Evolutionary conservation across 139 green algal species (phyloP), one percentile per base, ranked within the genome.

Genomic region (Chlamydomonas urium): DNA sequence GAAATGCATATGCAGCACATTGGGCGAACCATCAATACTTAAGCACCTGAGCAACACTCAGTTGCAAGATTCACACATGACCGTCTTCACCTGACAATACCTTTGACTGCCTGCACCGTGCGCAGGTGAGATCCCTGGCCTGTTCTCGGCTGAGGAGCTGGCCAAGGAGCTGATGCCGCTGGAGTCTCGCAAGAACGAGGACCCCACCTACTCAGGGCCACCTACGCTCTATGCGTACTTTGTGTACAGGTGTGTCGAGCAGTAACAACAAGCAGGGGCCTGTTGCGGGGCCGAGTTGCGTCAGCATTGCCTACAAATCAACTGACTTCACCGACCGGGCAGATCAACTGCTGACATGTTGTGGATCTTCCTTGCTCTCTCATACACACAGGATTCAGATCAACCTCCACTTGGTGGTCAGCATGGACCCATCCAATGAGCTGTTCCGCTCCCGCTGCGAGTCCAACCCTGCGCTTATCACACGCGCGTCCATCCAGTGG

Each of bases 131-230:
- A 78, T 94, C 29, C 86, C 86, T 35, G 90, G 90, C 2, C 82
- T 94, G 34, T 92, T 92, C 73, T 79, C 75, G 1, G 69, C 79
- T n/a, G 89, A 93, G 61, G 90, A 96, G 82, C 79, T 91, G 45
- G 81, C 89, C 35, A 86, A 85, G 71, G 79, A 85, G 58, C 58
- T 93, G 61, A 83, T 77, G 2, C 76, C 85, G 0, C 45, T 90
- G 56, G 75, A 72, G 66, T 62, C 73, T 63, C 47, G 56, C 47
- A 62, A 77, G 53, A 73, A 85, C 62, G 69, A 76, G 28, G 74
- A 87, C 69, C 61, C 67, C n/a, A 38, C 63, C 59, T 82, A 85
- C 74, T 66, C 29, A 0, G 79, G 79, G 2, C 74, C 74, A 3
- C 42, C 67, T 28, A 77, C 34, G 53, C 69, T 63, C 2, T 85